Evolutionary conservation across 2,329 filamentous ascomycete genomes (phyloP).

Genomic region (Hypoxylon sp.): DNA sequence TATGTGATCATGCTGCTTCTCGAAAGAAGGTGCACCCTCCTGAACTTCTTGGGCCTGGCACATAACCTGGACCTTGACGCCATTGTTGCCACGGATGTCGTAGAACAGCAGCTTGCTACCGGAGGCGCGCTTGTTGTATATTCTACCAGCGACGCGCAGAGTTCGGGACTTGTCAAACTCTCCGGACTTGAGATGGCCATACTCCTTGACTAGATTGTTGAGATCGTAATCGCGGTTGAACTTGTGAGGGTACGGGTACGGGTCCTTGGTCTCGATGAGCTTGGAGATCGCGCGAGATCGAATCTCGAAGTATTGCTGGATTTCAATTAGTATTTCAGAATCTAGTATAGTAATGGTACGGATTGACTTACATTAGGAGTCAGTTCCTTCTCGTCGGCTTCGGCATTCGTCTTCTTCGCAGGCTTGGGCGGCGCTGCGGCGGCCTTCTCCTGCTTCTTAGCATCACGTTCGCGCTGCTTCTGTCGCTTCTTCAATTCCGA

Average conservation of each 20-base stretch:
- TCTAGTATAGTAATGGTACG: conserved; percentile 18
- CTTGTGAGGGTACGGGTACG: conserved; percentile 91
- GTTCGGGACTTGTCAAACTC: conserved; percentile 82
- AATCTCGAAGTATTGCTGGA: conserved; percentile 87
- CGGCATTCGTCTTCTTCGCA: conserved; percentile 68
- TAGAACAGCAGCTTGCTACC: conserved; percentile 94
- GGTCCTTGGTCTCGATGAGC: conserved; percentile 78
- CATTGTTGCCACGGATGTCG: conserved; percentile 76
- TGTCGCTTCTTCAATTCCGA: conserved; percentile 93
- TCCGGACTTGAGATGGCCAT: conserved; percentile 86
- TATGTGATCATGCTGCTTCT: conserved; percentile 89
- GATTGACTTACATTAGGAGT: conserved; percentile 75
- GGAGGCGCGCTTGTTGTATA: conserved; percentile 88
- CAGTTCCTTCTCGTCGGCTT: conserved; percentile 77
- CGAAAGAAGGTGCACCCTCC: conserved; percentile 77
- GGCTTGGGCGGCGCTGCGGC: conserved; percentile 74
- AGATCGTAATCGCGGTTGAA: conserved; percentile 90
- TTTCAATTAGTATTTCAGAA: conserved; percentile 6
- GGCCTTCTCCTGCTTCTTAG: conserved; percentile 89
- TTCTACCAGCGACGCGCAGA: conserved; percentile 84
- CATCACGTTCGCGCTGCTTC: conserved; percentile 90
- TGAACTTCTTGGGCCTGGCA: conserved; percentile 86
- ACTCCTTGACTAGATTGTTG: conserved; percentile 83
- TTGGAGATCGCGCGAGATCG: conserved; percentile 86
- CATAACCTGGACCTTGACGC: conserved; percentile 87